Evolutionary conservation across 129 eudicot genomes (phyloP), one percentile per base, ranked within the genome.

Genomic region (Solidago caesia): DNA sequence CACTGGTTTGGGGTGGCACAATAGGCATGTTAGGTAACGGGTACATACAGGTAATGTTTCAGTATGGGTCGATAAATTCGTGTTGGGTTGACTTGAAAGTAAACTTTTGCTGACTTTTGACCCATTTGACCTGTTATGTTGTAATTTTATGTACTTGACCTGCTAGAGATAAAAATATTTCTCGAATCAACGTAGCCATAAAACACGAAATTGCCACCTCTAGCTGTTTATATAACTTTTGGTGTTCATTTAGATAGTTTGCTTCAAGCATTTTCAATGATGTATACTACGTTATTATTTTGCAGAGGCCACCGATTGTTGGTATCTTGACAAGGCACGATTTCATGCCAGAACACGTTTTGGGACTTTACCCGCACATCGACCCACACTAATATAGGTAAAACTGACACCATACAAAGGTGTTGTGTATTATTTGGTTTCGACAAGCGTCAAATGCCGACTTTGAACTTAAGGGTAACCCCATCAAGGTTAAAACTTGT

Each of bases 251-350:
- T 70, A 48, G 29, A 39, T 33, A 9, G 8, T 43, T 43, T 21
- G 9, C 16, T 43, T 26, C 13, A 59, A 46, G 59, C 29, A 44
- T 7, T 14, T n/a, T 12, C 48, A 76, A n/a, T 69, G 10, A 63
- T 9, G 15, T 16, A 48, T 62, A 9, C 14, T n/a, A 47, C 62
- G 39, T 71, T 13, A 5, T 52, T 6, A 64, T 12, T 70, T 83
- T 83, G 92, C 92, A 91, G 97, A 83, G 96, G 80, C 90, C 92
- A 10, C 97, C 97, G 8, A 79, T 88, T 15, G 97, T 88, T 71
- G 96, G 99, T 66, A 91, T 95, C 70, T 82, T 95, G 86, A 95
- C 99, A 7, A 84, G 99, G 33, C 97, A 95, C 14, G 99, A 95
- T 79, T 91, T 95, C 71, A 91, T 95, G 97, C 89, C 91, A 0